Conservation (phyloP, 2,329 filamentous ascomycete genomes). For the Monosporascus sp. region DNA sequence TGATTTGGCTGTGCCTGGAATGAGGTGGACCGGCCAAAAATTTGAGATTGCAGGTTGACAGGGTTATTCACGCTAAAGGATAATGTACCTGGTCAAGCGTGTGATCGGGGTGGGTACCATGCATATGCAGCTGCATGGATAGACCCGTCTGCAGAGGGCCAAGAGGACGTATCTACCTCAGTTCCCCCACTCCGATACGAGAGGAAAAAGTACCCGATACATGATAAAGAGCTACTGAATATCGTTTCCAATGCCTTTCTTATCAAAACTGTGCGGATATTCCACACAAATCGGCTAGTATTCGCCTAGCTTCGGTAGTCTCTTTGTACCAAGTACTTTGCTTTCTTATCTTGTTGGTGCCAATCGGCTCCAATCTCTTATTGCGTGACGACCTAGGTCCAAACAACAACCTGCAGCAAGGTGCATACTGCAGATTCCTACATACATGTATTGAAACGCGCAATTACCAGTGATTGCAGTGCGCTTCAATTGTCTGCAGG, state of each 20-base stretch:
- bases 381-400: not conserved
- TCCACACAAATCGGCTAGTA: not conserved
- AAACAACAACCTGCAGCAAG: not conserved
- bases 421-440: no score
- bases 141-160: not conserved
- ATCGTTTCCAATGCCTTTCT: not conserved
- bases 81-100: not conserved
- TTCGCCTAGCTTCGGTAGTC: not conserved
- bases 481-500: no score
- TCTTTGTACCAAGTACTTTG: not conserved
- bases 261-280: not conserved
- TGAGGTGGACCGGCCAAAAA: not conserved
- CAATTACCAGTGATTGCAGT: no score
- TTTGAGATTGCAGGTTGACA: not conserved
- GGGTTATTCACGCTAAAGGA: not conserved
- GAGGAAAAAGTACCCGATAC: not conserved
- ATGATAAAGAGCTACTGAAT: not conserved
- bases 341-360: not conserved
- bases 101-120: not conserved
- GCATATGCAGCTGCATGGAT: not conserved
- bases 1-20: not conserved
- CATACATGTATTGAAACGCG: no score
- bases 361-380: not conserved
- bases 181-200: not conserved
- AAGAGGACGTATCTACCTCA: not conserved